Percentiles rank a stretch among this genome's conserved stretches.
Conservation (phyloP, 2,329 filamentous ascomycete species). For the Elsinoe australis region DNA sequence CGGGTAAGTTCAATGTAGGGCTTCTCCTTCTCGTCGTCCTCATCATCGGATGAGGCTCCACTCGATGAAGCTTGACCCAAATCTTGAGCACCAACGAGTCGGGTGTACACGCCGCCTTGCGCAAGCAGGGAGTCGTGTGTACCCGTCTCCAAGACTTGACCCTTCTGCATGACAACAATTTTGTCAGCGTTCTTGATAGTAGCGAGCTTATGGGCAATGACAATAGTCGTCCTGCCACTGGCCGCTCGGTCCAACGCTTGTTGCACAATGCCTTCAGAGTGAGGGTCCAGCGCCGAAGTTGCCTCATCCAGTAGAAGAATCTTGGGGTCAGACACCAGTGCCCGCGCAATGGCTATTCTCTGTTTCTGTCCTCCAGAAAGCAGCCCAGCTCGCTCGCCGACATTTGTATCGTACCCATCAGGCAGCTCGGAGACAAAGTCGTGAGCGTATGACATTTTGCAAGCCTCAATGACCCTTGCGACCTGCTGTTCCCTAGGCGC, state of each 20-base stretch:
- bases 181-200: slow-evolving; percentile 36
- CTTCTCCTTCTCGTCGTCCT: slow-evolving; percentile 9
- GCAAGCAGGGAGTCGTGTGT: slow-evolving; percentile 27
- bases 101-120: slow-evolving; percentile 18
- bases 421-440: slow-evolving; percentile 20
- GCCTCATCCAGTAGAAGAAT: slow-evolving; percentile 40
- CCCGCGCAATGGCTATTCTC: slow-evolving; percentile 38
- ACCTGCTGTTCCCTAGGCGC: slow-evolving; percentile 8
- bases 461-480: slow-evolving; percentile 16
- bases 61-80: background rate
- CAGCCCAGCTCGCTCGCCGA: slow-evolving; percentile 19
- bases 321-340: slow-evolving; percentile 34
- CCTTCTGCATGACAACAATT: slow-evolving; percentile 37
- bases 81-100: slow-evolving; percentile 9
- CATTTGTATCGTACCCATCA: slow-evolving; percentile 20
- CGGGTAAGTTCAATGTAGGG: background rate
- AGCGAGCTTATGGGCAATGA: slow-evolving; percentile 38
- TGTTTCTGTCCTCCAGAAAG: slow-evolving; percentile 36
- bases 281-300: slow-evolving; percentile 30
- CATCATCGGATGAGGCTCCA: background rate
- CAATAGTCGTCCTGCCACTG: slow-evolving; percentile 34
- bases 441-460: slow-evolving; percentile 17
- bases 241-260: slow-evolving; percentile 34
- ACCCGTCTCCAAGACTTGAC: slow-evolving; percentile 35
- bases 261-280: slow-evolving; percentile 26